Evolutionary conservation across 2,329 filamentous ascomycete species (phyloP), one percentile per base, ranked within the genome.

Genomic region (Xylariaceae sp.): DNA sequence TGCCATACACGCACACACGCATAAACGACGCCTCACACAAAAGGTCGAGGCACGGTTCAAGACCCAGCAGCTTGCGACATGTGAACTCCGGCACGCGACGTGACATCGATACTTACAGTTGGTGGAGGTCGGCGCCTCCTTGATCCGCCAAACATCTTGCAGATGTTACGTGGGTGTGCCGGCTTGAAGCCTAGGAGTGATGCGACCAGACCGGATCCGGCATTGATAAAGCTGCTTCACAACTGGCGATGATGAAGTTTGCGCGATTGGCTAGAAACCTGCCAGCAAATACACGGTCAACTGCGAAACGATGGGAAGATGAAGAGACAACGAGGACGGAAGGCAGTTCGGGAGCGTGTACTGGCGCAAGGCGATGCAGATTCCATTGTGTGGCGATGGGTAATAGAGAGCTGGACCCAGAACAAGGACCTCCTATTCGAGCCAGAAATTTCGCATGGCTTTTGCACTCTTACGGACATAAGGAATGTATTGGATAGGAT

Each of bases 61-160:
- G 42, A 52, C 46, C 26, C 53, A 46, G 41, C 61, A 43, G 46
- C 19, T 42, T 43, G 7, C 12, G 26, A 29, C 30, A 32, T 45
- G 34, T 8, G 42, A 31, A 8, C 3, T 45, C 29, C 43, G 29
- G 32, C 30, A 12, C 29, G 29, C 4, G 43, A n/a, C 11, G 32
- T 30, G 37, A 37, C 35, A 37, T 37, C 32, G 6, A 12, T 40
- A 73, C 77, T 71, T 76, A 80, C 78, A 73, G 73, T 73, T 65
- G 72, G 71, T 54, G 73, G 72, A 69, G 72, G 71, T 60, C 76
- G 72, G 66, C 74, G 75, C 69, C 73, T 78, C 70, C 74, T 74
- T 61, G 77, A 77, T 63, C 73, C 65, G 61, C 71, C 75, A 68
- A 81, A 81, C 79, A 79, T 79, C 34, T 53, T 67, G 60, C 48